Base-by-base conservation (phyloP, 192 early-diverging fungal species). In the Coemansia erecta region DNA sequence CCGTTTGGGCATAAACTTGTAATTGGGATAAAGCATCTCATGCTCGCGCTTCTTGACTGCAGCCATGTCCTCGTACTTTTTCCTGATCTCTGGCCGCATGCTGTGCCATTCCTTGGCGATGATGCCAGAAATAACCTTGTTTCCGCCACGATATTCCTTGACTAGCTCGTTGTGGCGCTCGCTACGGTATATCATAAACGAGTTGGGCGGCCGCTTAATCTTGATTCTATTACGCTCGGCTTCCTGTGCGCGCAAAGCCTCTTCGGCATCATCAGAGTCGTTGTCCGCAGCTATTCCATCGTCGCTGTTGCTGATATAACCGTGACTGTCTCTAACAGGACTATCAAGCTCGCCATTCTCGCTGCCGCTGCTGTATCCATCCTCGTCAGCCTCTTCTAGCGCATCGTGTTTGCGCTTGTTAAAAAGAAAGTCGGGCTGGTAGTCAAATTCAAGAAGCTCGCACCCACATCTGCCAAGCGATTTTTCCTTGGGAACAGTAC, bases 161-260 rank as follows among this genome's bases (percentile, higher is more conserved):
- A 79, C 76, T 18, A 72, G 40, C 53, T 79, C 76, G 18, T 63
- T 79, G 48, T 79, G 76, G 6, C 66, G 76, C 18, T 63, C 45
- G 53, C 76, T 72, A 21, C 76, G 65, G 40, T 73, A 79, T 18
- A 79, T 65, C 63, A 79, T 79, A 57, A 79, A 79, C 49, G 76
- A 66, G 47, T 79, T 79, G 17, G 76, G 76, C 43, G 76, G 76
- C 7, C 76, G 58, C 60, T 79, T 79, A 53, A 79, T 79, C 31
- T 63, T 72, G 23, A 79, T 79, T 31, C 58, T 59, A 12, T 63
- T 71, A 14, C 62, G 57, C 51, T 78, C 75, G 5, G 60, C 61
- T 22, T 68, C 65, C 31, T 59, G 24, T 33, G 65, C 40, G 14
- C 39, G 35, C 46, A 42, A 26, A n/a, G n/a, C 6, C 13, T 49